Base-by-base conservation (phyloP, 192 early-diverging fungal species). In the Coemansia sp. region DNA sequence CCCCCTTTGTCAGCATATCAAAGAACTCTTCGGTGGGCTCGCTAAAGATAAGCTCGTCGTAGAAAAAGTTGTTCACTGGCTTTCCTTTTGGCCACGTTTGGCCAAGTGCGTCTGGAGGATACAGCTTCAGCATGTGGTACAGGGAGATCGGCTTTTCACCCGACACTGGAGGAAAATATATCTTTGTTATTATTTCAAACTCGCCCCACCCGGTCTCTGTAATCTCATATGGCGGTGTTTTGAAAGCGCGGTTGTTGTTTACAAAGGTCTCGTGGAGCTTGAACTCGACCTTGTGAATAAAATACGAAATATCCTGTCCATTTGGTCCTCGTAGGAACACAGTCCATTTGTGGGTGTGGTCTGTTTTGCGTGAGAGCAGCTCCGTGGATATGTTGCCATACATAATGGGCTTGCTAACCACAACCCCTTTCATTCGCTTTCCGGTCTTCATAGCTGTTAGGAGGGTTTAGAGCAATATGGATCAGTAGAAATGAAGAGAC, bases 151-250 rank as follows among this genome's bases (percentile, higher is more conserved):
- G 85, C 74, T 91, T 90, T 60, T 95, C 93, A 61, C 92, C 92
- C 42, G 89, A 81, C 12, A 80, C 71, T 38, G 91, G 88, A 16
- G 88, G 85, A 71, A 98, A 94, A 66, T 90, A 89, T 40, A 99
- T 88, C 72, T 94, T 95, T 64, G 98, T 98, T 25, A 89, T 84
- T 58, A 99, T 94, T 62, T 98, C 95, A 79, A 99, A 99, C 82
- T 99, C 95, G 69, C 98, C 98, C 98, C 98, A 99, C 40, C 98
- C 98, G 13, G 98, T 95, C 75, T 99, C 98, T 38, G 87, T 84
- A 32, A 98, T 89, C 76, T 96, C 94, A 67, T 92, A 98, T 7
- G 96, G 96, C 45, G 73, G 68, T 39, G 89, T 90, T 40, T 90
- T 79, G 63, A 94, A 93, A 17, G 93, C 74, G 6, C 84, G 69